These are phyloP conservation scores for Boletus tylopilopsis DNA, from an alignment of 768 basidiomycete genomes.

Conservation along the genomic window DNA sequence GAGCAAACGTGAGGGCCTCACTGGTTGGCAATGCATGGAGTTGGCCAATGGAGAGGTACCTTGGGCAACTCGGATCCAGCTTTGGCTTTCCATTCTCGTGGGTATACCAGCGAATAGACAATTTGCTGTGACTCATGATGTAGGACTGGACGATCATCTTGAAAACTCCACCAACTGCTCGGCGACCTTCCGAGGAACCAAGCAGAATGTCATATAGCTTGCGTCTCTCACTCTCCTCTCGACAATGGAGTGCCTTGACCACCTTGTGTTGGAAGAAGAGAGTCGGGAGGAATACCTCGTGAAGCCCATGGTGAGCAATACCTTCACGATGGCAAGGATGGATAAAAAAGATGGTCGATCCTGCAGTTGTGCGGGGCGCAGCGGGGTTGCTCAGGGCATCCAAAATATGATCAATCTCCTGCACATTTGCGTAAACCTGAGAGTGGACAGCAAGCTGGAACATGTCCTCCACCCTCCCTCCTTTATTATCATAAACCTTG, in stretches of 20 bases:
- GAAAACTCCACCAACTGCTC: conserved; percentile 1
- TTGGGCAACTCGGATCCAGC: neutral
- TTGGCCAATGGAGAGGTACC: neutral
- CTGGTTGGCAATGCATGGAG: neutral
- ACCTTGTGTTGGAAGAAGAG: neutral
- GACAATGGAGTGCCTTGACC: neutral
- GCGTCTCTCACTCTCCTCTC: conserved; percentile 1
- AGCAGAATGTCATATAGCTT: conserved; percentile 3
- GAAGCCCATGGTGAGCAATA: neutral
- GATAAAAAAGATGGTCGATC: conserved; percentile 2
- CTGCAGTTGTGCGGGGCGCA: neutral
- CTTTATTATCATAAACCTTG: neutral
- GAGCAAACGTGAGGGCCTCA: neutral
- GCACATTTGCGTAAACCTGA: neutral
- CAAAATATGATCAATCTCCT: neutral
- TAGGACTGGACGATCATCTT: conserved; percentile 3
- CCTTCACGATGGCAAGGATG: neutral
- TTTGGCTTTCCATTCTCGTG: neutral
- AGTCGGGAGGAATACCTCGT: neutral
- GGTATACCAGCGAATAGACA: conserved; percentile 1
- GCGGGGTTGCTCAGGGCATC: neutral
- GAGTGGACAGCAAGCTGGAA: neutral
- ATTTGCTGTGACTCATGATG: neutral
- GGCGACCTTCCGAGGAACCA: neutral
- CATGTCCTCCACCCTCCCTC: neutral